Conservation (phyloP, 495 filamentous ascomycete genomes). For the Aspergillus carlsbadensis region DNA sequence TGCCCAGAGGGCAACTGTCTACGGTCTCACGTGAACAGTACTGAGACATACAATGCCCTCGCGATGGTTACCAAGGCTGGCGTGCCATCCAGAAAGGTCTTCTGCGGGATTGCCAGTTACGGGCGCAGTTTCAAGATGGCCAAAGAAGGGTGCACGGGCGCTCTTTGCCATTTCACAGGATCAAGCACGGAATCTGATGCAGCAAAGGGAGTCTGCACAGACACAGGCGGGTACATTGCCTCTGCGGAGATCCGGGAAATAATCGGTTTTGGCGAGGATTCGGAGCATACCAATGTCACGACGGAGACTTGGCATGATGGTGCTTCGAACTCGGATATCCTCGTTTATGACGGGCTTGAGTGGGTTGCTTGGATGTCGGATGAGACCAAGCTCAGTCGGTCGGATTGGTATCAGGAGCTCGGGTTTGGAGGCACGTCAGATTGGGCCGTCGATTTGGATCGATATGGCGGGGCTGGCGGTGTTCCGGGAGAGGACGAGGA, state of each 20-base stretch:
- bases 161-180: neutral
- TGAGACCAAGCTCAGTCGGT: slow-evolving; percentile 21
- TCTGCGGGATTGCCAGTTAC: slow-evolving; percentile 11
- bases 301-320: neutral
- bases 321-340: neutral
- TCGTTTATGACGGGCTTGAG: neutral
- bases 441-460: slow-evolving; percentile 40
- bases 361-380: slow-evolving; percentile 40
- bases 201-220: neutral
- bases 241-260: neutral
- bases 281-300: neutral
- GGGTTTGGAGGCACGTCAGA: slow-evolving; percentile 33
- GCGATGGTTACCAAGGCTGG: slow-evolving; percentile 26
- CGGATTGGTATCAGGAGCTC: slow-evolving; percentile 10
- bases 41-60: slow-evolving; percentile 37
- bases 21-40: slow-evolving; percentile 36
- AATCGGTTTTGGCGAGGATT: no score
- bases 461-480: no score
- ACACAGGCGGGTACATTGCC: neutral
- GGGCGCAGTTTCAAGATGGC: slow-evolving; percentile 3
- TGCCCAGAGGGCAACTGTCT: slow-evolving; percentile 40
- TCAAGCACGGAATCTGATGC: neutral
- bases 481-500: no score
- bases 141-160: neutral
- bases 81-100: neutral